phyloP scores from a whole-genome alignment of 1,139 yeast species.

The Pneumocystis carinii region DNA sequence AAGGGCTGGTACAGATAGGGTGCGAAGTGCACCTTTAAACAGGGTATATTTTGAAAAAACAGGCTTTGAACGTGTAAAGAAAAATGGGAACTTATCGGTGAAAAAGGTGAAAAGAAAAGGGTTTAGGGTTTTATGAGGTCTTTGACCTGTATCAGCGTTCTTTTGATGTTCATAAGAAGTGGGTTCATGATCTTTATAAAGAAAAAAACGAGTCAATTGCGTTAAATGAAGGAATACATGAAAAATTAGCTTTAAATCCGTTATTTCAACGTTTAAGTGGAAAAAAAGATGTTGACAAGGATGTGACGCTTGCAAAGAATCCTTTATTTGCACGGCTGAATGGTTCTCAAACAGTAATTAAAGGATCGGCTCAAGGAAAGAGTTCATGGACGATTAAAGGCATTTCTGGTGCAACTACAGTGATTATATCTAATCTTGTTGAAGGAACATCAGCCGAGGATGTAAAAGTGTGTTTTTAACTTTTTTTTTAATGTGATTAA shows the following conservation, averaged over 20 bases:
- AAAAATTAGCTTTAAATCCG: background rate
- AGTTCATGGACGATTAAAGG: conserved; percentile 12
- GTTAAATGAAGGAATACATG: background rate
- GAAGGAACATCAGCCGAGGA: conserved; percentile 16
- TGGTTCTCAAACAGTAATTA: conserved; percentile 3
- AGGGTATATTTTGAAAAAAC: background rate
- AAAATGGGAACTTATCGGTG: background rate
- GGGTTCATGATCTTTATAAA: background rate
- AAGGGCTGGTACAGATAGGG: background rate
- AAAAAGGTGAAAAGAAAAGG: background rate
- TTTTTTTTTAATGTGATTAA: conserved; percentile 5
- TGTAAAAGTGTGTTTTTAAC: conserved; percentile 10
- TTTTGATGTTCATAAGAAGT: conserved; percentile 9
- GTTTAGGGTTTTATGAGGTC: conserved; percentile 1
- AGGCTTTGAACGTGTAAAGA: background rate
- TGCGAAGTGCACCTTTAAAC: background rate
- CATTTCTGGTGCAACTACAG: conserved; percentile 10
- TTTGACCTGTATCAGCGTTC: conserved; percentile 11
- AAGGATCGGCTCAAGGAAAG: background rate
- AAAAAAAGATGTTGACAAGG: conserved; percentile 1
- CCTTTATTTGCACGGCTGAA: conserved; percentile 12
- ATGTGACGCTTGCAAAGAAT: conserved; percentile 7
- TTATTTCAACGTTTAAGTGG: background rate
- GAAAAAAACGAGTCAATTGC: background rate
- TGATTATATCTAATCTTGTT: conserved; percentile 15